Percentiles rank a stretch among this genome's conserved stretches.
These are phyloP conservation scores for Fusarium xyrophilum DNA, from an alignment of 2,329 filamentous ascomycete species.

Conservation along the genomic window DNA sequence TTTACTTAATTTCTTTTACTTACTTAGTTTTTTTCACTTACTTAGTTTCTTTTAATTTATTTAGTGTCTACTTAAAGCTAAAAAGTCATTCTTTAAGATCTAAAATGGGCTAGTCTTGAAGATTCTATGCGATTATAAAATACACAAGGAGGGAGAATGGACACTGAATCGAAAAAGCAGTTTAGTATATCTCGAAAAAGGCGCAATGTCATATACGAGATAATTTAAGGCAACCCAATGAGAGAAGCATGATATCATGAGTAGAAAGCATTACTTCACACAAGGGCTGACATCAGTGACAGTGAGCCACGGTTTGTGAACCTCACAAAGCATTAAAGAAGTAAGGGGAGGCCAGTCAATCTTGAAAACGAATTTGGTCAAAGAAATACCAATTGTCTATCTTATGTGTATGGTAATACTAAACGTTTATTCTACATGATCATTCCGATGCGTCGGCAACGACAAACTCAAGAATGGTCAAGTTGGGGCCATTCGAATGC, in stretches of 20 bases:
- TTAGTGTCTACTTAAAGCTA: not conserved
- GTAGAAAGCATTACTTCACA: too few species aligned
- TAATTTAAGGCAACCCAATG: fast-evolving
- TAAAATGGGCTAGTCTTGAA: not conserved
- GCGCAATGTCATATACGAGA: fast-evolving
- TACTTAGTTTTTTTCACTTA: too few species aligned
- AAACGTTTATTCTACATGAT: fast-evolving
- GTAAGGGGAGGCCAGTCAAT: too few species aligned
- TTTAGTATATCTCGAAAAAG: fast-evolving
- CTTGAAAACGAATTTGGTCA: fast-evolving
- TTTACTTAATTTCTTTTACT: too few species aligned
- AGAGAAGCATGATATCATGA: too few species aligned
- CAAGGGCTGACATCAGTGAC: fast-evolving
- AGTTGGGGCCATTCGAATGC: conserved; percentile 35
- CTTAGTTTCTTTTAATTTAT: too few species aligned
- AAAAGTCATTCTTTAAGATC: not conserved
- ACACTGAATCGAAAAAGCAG: not conserved
- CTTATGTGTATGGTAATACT: not conserved
- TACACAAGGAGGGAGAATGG: not conserved
- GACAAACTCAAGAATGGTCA: conserved; percentile 38
- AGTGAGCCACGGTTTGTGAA: fast-evolving
- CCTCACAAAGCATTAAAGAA: fast-evolving
- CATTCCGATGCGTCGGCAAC: conserved; percentile 20
- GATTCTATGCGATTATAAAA: not conserved
- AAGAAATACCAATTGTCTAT: not conserved